Evolutionary conservation across 2,329 filamentous ascomycete genomes (phyloP).

Genomic region (Pseudogymnoascus sp.): DNA sequence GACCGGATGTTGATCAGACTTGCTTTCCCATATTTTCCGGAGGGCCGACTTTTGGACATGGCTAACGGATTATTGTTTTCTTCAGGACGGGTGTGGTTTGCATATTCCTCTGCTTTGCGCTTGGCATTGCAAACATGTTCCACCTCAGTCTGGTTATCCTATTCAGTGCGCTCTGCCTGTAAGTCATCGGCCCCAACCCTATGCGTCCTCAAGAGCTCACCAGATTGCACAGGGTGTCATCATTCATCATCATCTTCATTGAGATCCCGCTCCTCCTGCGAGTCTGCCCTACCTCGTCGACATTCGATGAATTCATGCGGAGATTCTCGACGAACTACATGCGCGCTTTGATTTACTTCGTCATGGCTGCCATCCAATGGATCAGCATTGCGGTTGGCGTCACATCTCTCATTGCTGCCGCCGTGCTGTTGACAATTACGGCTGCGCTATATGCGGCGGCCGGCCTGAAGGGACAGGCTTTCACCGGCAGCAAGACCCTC

Average conservation of each 20-base stretch:
- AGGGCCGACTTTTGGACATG: neutral
- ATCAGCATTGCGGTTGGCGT: conserved; percentile 58
- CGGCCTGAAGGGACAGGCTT: conserved; percentile 73
- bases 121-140: conserved; percentile 62
- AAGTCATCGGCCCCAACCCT: conserved; percentile 25
- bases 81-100: conserved; percentile 60
- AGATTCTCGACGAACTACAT: conserved; percentile 94
- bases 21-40: neutral
- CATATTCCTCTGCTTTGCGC: conserved; percentile 63
- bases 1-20: neutral
- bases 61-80: neutral
- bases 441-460: conserved; percentile 74
- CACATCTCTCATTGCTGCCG: conserved; percentile 77
- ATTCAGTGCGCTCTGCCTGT: conserved; percentile 46
- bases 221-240: conserved; percentile 46
- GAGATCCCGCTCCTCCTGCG: conserved; percentile 91
- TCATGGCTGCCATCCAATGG: conserved; percentile 80
- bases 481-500: conserved; percentile 90
- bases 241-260: conserved; percentile 71
- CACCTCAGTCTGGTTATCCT: conserved; percentile 39
- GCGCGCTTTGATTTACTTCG: conserved; percentile 77
- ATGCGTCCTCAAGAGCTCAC: conserved; percentile 11
- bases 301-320: conserved; percentile 84
- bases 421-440: conserved; percentile 70
- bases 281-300: conserved; percentile 89